Evolutionary conservation across 2,329 filamentous ascomycete species (phyloP).

Genomic region (Trichoderma sp.): DNA sequence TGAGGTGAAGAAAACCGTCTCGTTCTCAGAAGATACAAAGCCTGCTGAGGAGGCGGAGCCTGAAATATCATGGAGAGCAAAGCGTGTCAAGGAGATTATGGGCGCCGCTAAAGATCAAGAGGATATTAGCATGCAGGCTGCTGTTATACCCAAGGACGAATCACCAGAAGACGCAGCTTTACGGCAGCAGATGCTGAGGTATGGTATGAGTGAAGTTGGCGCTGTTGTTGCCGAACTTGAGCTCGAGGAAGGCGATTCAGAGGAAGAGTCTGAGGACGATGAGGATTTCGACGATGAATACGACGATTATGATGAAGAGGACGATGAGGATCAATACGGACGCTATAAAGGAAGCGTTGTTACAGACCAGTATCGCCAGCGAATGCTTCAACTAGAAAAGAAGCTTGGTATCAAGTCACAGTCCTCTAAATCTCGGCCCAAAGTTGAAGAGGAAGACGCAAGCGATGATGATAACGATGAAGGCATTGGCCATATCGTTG

Average conservation of each 20-base stretch:
- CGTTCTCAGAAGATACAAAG: constrained; percentile 64
- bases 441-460: constrained; percentile 45
- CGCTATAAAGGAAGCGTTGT: constrained; percentile 68
- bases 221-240: constrained; percentile 91
- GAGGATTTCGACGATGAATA: constrained; percentile 55
- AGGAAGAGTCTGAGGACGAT: constrained; percentile 55
- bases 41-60: constrained; percentile 40
- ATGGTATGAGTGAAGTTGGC: constrained; percentile 84
- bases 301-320: constrained; percentile 53
- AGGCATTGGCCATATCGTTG: constrained; percentile 58
- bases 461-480: constrained; percentile 50
- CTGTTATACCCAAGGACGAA: constrained; percentile 71
- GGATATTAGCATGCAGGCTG: constrained; percentile 43
- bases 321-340: constrained; percentile 76
- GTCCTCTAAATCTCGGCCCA: constrained; percentile 59
- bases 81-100: constrained; percentile 58
- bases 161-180: constrained; percentile 76
- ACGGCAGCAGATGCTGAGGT: constrained; percentile 86
- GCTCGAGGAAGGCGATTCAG: constrained; percentile 67
- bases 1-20: constrained; percentile 57
- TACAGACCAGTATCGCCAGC: constrained; percentile 71
- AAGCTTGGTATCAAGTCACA: constrained; percentile 64
- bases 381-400: constrained; percentile 85
- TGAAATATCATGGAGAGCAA: constrained; percentile 43
- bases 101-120: constrained; percentile 58